These are phyloP conservation scores for Balakata baccata DNA, from an alignment of 345 rosid genomes.

Conservation along the genomic window DNA sequence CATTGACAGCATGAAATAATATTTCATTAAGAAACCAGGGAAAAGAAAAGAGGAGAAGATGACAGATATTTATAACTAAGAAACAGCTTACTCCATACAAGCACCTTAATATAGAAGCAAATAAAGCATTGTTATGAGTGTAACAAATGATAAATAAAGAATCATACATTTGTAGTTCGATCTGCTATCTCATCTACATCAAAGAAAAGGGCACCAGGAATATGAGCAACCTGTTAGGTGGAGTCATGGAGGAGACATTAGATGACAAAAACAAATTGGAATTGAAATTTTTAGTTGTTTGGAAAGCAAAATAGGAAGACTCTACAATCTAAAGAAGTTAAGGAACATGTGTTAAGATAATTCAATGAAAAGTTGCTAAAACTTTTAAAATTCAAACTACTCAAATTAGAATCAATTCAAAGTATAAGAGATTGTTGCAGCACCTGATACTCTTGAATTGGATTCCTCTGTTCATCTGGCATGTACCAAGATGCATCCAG, in stretches of 20 bases:
- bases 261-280: slow-evolving; percentile 2
- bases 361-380: background rate
- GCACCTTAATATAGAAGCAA: background rate
- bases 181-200: slow-evolving; percentile 93
- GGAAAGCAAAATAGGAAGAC: background rate
- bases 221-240: slow-evolving; percentile 78
- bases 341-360: background rate
- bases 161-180: slow-evolving; percentile 64
- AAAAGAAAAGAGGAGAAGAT: background rate
- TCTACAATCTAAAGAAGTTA: background rate
- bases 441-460: slow-evolving; percentile 97
- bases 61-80: background rate
- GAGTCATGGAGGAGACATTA: slow-evolving; percentile 9
- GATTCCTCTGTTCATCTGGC: slow-evolving; percentile 97
- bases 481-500: slow-evolving; percentile 98
- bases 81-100: too few species aligned
- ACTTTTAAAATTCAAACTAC: background rate
- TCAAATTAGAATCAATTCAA: slow-evolving; percentile 1
- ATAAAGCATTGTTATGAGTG: background rate
- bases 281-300: background rate
- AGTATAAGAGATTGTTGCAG: background rate
- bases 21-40: background rate
- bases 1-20: too few species aligned
- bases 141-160: background rate
- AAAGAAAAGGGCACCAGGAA: slow-evolving; percentile 95